phyloP scores from a whole-genome alignment of 352 stramenopile genomes.

The Pythium pyrilobum region DNA sequence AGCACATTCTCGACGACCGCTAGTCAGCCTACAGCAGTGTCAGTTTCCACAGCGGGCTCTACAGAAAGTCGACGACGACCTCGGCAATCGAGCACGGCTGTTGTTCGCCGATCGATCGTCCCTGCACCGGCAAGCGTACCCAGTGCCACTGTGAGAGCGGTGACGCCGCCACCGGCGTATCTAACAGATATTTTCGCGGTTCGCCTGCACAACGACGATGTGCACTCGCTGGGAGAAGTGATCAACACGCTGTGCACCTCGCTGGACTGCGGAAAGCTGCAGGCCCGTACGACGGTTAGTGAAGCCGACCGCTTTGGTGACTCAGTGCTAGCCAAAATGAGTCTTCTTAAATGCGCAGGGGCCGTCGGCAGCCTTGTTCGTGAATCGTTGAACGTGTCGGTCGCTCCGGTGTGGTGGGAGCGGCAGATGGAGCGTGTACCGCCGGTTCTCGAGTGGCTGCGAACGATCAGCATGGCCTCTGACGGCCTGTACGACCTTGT shows the following conservation, averaged over 20 bases:
- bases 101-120: neutral
- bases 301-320: constrained; percentile 62
- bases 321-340: constrained; percentile 31
- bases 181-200: constrained; percentile 27
- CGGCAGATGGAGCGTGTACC: constrained; percentile 48
- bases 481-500: constrained; percentile 72
- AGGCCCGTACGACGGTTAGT: constrained; percentile 42
- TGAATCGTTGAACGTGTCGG: constrained; percentile 65
- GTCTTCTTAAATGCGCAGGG: constrained; percentile 40
- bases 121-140: neutral
- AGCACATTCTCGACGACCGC: neutral
- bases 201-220: constrained; percentile 83
- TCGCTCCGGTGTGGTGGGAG: constrained; percentile 65
- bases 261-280: constrained; percentile 48
- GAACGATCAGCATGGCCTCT: constrained; percentile 56
- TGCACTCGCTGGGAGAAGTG: constrained; percentile 71
- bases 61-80: neutral
- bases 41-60: neutral
- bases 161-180: constrained; percentile 20
- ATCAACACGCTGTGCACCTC: constrained; percentile 55
- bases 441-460: constrained; percentile 66
- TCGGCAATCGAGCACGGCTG: neutral
- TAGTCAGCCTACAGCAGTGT: neutral
- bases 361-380: constrained; percentile 51
- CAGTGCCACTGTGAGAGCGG: too few species aligned